Conservation (phyloP, 1,284 basidiomycete species). For the Schizopora paradoxa region DNA sequence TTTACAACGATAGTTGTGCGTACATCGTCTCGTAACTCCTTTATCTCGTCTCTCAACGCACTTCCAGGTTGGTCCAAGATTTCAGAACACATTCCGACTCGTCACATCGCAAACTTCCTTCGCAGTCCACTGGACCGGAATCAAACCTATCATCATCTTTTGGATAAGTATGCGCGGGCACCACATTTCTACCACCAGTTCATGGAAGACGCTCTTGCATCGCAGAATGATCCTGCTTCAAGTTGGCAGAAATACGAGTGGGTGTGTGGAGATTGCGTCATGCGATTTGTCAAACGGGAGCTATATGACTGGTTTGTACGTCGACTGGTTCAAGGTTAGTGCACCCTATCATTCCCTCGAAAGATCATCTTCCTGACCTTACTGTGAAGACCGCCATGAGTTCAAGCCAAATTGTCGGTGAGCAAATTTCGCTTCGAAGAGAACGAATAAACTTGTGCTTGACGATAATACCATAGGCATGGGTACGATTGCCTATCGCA, state of each 20-base stretch:
- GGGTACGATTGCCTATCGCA: constrained; percentile 17
- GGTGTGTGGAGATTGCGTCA: constrained; percentile 9
- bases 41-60: background rate
- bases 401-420: constrained; percentile 15
- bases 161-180: background rate
- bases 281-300: constrained; percentile 1
- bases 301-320: constrained; percentile 11
- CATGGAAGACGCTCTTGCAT: constrained; percentile 8
- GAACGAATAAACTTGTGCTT: background rate
- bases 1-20: constrained; percentile 9
- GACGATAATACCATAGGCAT: constrained; percentile 10
- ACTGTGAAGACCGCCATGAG: constrained; percentile 1
- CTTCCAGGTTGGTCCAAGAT: constrained; percentile 10
- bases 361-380: background rate
- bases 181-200: background rate
- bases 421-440: background rate
- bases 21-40: background rate
- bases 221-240: constrained; percentile 11
- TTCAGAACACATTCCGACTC: background rate
- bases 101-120: background rate
- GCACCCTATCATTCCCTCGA: background rate
- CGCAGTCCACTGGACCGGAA: constrained; percentile 5
- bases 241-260: constrained; percentile 1
- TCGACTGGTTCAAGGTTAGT: constrained; percentile 11
- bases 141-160: background rate